Evolutionary conservation across 495 filamentous ascomycete genomes (phyloP), one percentile per base, ranked within the genome.

Genomic region (Tuber microsphaerosporum): DNA sequence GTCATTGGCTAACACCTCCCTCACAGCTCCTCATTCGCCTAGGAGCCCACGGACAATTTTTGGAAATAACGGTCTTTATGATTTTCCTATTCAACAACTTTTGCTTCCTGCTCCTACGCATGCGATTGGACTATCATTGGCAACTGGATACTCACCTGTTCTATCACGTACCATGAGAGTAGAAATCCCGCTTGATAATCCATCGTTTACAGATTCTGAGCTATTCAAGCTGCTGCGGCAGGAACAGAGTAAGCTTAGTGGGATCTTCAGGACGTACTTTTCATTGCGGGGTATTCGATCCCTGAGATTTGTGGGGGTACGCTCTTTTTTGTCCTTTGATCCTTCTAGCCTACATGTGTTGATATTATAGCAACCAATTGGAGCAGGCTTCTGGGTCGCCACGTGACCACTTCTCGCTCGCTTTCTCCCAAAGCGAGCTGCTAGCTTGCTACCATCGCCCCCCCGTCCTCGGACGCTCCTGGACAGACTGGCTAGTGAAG

Each of bases 251-350:
- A 73, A 42, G 22, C 72, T 79, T n/a, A 76, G 72, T 19, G 77
- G 77, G 1, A 70, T 79, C 43, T 79, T 76, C 56, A 69, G 76
- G 20, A 56, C 70, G 56, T 69, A 46, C 45, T 43, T 79, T 19
- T 79, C 77, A 10, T 46, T 79, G 44, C 74, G 71, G 44, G 73
- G 77, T n/a, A 31, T 79, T 44, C 70, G 75, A 37, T 46, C 65
- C 46, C 77, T 79, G 4, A 73, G 70, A 42, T 44, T 79, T 34
- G 61, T 79, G 5, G 73, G 73, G 72, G 77, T 79, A 70, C 14
- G 72, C 69, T 39, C 56, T 17, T 3, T 26, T 17, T 19, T 0
- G 17, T 34, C 56, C 5, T 4, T 34, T 17, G 12, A 12, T 34
- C 34, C 56, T 65, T 31, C n/a, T 16, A 31, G 0, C 31, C 1